These are phyloP conservation scores for Farysia itapuensis DNA, from an alignment of 1,284 basidiomycete genomes.

Conservation along the genomic window DNA sequence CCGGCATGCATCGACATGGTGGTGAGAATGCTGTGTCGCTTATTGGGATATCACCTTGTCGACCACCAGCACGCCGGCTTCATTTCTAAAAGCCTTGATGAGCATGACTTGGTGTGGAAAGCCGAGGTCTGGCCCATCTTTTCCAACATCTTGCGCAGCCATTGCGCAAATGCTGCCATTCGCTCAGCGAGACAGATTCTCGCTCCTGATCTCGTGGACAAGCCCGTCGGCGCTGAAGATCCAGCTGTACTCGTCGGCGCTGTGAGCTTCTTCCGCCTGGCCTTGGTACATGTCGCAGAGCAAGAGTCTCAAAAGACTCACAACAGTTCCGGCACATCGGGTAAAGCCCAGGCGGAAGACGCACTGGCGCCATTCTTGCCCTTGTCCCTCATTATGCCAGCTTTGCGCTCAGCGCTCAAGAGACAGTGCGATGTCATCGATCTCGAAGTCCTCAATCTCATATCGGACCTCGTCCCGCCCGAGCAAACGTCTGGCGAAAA, in stretches of 20 bases:
- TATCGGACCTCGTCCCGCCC: slow-evolving; percentile 43
- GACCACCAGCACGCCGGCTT: slow-evolving; percentile 20
- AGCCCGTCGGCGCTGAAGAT: slow-evolving; percentile 12
- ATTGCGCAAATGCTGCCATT: slow-evolving; percentile 52
- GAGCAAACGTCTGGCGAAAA: slow-evolving; percentile 1
- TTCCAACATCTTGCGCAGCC: slow-evolving; percentile 51
- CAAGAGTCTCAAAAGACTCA: slow-evolving; percentile 28
- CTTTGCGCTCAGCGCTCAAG: slow-evolving; percentile 47
- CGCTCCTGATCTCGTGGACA: not conserved
- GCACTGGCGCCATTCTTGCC: slow-evolving; percentile 41
- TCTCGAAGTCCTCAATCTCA: slow-evolving; percentile 48
- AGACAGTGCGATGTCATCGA: slow-evolving; percentile 48
- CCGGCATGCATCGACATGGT: slow-evolving; percentile 41
- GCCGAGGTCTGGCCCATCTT: slow-evolving; percentile 35
- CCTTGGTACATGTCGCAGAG: slow-evolving; percentile 38
- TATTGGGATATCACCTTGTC: slow-evolving; percentile 43
- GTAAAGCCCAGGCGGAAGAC: slow-evolving; percentile 30
- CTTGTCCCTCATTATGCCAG: slow-evolving; percentile 45
- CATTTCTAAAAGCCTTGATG: slow-evolving; percentile 9
- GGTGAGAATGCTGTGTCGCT: slow-evolving; percentile 45
- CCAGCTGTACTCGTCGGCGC: slow-evolving; percentile 52
- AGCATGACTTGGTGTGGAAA: slow-evolving; percentile 22
- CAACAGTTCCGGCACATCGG: slow-evolving; percentile 1
- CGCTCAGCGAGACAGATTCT: slow-evolving; percentile 43
- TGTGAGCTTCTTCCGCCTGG: slow-evolving; percentile 47